Evolutionary conservation across 2,329 filamentous ascomycete species (phyloP).

Genomic region (Neonectria sp.): DNA sequence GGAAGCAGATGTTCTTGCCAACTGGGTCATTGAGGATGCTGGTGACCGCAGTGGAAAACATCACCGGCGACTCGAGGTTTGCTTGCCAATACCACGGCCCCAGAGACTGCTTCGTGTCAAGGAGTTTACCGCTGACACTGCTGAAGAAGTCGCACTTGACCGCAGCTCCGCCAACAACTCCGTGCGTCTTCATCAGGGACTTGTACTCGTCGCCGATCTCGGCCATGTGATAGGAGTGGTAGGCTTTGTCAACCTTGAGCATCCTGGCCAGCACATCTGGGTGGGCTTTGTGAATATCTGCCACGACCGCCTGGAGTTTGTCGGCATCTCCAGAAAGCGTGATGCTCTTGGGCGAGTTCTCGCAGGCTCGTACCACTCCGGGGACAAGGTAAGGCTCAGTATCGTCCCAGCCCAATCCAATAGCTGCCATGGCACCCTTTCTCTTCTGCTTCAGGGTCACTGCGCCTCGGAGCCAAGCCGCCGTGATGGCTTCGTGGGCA

Average conservation of each 20-base stretch:
- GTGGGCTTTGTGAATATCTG: constrained; percentile 45
- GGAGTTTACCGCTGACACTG: constrained; percentile 49
- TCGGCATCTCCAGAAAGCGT: constrained; percentile 38
- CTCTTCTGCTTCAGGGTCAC: not conserved
- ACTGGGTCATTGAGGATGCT: constrained; percentile 9
- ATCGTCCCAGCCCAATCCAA: constrained; percentile 53
- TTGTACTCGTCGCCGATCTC: constrained; percentile 46
- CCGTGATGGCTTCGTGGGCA: constrained; percentile 53
- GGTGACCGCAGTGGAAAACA: constrained; percentile 40
- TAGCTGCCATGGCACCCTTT: constrained; percentile 57
- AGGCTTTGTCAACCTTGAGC: constrained; percentile 58
- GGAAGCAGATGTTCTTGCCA: constrained; percentile 20
- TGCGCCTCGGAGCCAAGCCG: constrained; percentile 55
- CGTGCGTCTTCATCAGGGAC: constrained; percentile 26
- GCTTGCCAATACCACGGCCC: constrained; percentile 47
- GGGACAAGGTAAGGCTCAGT: constrained; percentile 46
- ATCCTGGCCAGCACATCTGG: constrained; percentile 50
- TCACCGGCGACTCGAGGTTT: constrained; percentile 51
- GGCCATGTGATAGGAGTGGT: constrained; percentile 58
- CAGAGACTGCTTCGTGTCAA: constrained; percentile 30
- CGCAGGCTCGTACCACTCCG: constrained; percentile 53
- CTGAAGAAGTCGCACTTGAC: constrained; percentile 40
- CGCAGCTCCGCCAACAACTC: constrained; percentile 17
- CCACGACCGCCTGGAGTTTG: constrained; percentile 46
- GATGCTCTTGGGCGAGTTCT: constrained; percentile 54